Evolutionary conservation across 352 stramenopile species (phyloP).

Genomic region (Aphanomyces cochlioides): DNA sequence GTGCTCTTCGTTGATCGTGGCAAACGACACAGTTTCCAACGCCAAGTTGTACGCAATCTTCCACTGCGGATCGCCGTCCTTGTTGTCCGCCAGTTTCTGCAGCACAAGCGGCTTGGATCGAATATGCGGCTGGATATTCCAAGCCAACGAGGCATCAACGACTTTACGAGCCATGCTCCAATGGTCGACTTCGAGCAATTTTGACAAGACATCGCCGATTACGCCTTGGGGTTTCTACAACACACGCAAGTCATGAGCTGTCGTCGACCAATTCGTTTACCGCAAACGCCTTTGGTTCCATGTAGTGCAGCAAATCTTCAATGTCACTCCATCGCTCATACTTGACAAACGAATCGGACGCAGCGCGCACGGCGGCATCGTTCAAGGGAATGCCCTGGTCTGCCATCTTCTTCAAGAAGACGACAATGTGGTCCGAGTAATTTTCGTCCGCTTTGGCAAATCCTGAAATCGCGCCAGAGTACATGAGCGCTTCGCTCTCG

Average conservation of each 20-base stretch:
- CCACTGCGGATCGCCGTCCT: constrained; percentile 49
- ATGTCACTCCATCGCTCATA: constrained; percentile 60
- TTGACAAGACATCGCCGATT: constrained; percentile 72
- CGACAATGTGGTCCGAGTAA: constrained; percentile 58
- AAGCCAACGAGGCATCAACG: constrained; percentile 46
- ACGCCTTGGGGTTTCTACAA: constrained; percentile 51
- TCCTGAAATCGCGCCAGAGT: constrained; percentile 75
- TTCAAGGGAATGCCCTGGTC: constrained; percentile 51
- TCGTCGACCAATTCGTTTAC: not conserved
- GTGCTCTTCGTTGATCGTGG: constrained; percentile 56
- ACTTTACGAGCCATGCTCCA: constrained; percentile 57
- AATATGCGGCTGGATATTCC: constrained; percentile 55
- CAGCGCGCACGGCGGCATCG: constrained; percentile 71
- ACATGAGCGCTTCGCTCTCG: constrained; percentile 47
- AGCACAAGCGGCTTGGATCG: constrained; percentile 63
- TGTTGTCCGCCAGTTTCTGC: constrained; percentile 36
- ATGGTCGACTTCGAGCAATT: constrained; percentile 57
- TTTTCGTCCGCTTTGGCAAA: constrained; percentile 71
- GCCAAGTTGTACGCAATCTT: constrained; percentile 69
- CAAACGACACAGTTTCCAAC: constrained; percentile 65
- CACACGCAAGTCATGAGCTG: not conserved
- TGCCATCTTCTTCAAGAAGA: constrained; percentile 56
- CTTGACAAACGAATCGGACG: constrained; percentile 64
- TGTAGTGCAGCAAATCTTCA: constrained; percentile 41
- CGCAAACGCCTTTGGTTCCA: constrained; percentile 47